phyloP scores from a whole-genome alignment of 2,329 filamentous ascomycete genomes.

The Talaromyces sp. region DNA sequence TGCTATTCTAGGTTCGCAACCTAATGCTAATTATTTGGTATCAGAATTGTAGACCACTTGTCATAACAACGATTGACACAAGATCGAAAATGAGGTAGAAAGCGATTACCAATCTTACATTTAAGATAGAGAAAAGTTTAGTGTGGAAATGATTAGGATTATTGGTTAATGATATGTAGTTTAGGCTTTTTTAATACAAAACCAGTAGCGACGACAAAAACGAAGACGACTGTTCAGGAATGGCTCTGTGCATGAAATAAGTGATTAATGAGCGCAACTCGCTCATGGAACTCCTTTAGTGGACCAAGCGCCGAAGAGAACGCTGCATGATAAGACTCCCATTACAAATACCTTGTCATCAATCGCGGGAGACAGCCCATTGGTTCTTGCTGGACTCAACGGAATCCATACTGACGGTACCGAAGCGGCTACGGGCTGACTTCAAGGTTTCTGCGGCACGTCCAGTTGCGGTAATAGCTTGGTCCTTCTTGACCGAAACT shows the following conservation, averaged over 20 bases:
- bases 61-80: not conserved
- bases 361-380: conserved; percentile 19
- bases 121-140: not conserved
- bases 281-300: not conserved
- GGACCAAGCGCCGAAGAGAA: not conserved
- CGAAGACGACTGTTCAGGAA: conserved; percentile 14
- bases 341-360: not conserved
- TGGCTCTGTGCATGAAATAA: conserved; percentile 13
- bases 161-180: conserved; percentile 12
- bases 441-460: conserved; percentile 23
- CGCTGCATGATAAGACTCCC: not conserved
- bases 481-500: conserved; percentile 61
- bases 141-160: conserved; percentile 7
- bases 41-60: not conserved
- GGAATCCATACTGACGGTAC: conserved; percentile 19
- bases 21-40: not conserved
- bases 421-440: conserved; percentile 20
- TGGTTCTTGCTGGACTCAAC: conserved; percentile 20
- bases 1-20: not conserved
- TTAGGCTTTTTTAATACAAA: conserved; percentile 12
- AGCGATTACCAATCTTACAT: not conserved
- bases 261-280: not conserved
- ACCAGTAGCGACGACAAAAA: conserved; percentile 8
- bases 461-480: conserved; percentile 30
- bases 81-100: too few relatives aligned